phyloP scores from a whole-genome alignment of 1,139 yeast species.

The Suhomyces anneliseae region DNA sequence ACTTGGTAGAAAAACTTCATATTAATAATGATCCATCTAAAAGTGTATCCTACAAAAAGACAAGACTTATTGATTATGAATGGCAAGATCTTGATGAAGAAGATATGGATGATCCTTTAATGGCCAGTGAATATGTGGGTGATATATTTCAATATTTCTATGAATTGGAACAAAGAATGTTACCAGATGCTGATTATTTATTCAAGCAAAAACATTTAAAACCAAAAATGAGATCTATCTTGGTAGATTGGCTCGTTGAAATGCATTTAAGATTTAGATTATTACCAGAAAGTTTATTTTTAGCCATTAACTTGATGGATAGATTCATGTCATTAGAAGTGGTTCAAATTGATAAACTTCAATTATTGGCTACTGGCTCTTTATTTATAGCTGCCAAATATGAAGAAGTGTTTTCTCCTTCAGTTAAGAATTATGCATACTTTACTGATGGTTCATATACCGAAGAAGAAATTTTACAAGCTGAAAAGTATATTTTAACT shows the following conservation, averaged over 20 bases:
- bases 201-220: slow-evolving; percentile 73
- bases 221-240: slow-evolving; percentile 83
- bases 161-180: slow-evolving; percentile 69
- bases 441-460: slow-evolving; percentile 84
- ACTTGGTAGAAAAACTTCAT: slow-evolving; percentile 45
- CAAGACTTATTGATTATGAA: slow-evolving; percentile 48
- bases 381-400: slow-evolving; percentile 92
- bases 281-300: slow-evolving; percentile 85
- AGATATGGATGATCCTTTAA: slow-evolving; percentile 86
- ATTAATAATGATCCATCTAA: slow-evolving; percentile 12
- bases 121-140: slow-evolving; percentile 91
- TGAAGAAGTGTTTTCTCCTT: slow-evolving; percentile 92
- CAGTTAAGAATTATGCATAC: slow-evolving; percentile 83
- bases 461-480: slow-evolving; percentile 82
- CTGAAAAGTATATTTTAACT: slow-evolving; percentile 80
- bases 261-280: slow-evolving; percentile 85
- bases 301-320: slow-evolving; percentile 90
- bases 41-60: slow-evolving; percentile 26
- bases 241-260: slow-evolving; percentile 94
- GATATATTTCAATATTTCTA: slow-evolving; percentile 83
- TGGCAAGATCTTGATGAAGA: slow-evolving; percentile 95
- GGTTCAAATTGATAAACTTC: slow-evolving; percentile 82
- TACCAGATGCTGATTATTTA: slow-evolving; percentile 77
- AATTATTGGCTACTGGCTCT: slow-evolving; percentile 87
- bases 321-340: slow-evolving; percentile 79